Conservation (phyloP, 257 asterid species). For the Penstemon davidsonii region DNA sequence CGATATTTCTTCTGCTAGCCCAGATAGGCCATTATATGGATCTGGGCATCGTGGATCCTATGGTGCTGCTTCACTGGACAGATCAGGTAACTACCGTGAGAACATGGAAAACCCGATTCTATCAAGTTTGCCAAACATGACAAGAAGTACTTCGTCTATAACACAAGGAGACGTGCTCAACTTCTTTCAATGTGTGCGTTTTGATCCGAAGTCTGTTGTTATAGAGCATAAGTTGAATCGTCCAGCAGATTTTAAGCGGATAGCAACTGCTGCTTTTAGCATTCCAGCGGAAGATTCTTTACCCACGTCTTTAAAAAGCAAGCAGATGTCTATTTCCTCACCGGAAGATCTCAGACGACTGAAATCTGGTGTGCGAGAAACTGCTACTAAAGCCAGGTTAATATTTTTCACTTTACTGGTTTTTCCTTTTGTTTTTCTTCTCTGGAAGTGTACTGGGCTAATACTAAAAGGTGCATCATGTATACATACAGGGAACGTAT, state of each 20-base stretch:
- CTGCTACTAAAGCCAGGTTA: constrained; percentile 84
- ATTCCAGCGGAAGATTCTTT: constrained; percentile 67
- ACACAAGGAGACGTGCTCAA: constrained; percentile 71
- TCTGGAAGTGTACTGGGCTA: constrained; percentile 23
- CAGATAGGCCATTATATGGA: constrained; percentile 71
- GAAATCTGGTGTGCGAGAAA: constrained; percentile 66
- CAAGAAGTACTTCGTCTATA: constrained; percentile 63
- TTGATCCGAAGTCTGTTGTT: constrained; percentile 84
- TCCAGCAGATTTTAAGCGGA: constrained; percentile 69
- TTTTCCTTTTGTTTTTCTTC: constrained; percentile 9
- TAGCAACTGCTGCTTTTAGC: constrained; percentile 76
- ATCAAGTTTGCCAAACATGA: constrained; percentile 77
- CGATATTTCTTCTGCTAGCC: constrained; percentile 79
- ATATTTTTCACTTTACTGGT: constrained; percentile 18
- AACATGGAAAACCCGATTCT: constrained; percentile 69
- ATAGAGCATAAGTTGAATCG: constrained; percentile 79
- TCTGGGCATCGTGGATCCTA: constrained; percentile 79
- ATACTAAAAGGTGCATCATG: constrained; percentile 27
- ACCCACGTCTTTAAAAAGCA: constrained; percentile 56
- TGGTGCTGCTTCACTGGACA: constrained; percentile 67
- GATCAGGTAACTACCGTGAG: constrained; percentile 73
- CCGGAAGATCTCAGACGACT: constrained; percentile 79
- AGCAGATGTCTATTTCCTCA: constrained; percentile 53
- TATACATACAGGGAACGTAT: constrained; percentile 68
- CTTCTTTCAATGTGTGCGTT: constrained; percentile 78